A percentile compares a stretch with the other conserved stretches of the same genome.
phyloP scores from a whole-genome alignment of 345 rosid genomes.

The Gossypium bickii region DNA sequence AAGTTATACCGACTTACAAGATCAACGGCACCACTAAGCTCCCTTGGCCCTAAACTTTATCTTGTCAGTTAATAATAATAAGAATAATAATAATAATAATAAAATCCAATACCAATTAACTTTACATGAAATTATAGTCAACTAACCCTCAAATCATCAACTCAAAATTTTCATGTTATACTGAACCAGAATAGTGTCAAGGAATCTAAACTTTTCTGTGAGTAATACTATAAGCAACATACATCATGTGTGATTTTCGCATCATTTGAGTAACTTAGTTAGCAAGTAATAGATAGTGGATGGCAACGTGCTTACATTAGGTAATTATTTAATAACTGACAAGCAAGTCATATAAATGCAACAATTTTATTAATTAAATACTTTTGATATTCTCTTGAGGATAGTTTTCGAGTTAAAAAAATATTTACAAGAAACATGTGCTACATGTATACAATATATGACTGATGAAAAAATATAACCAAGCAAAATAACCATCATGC shows the following conservation, averaged over 20 bases:
- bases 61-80: background rate
- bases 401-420: background rate
- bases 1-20: slow-evolving; percentile 75
- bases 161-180: background rate
- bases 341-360: background rate
- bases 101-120: background rate
- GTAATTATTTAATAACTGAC: background rate
- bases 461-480: too few relatives aligned
- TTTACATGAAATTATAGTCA: background rate
- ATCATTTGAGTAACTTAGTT: background rate
- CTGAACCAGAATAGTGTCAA: too few relatives aligned
- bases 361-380: background rate
- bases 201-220: background rate
- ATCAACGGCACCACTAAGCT: slow-evolving; percentile 78
- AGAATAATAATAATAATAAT: background rate
- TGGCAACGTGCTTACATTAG: background rate
- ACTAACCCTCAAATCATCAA: background rate
- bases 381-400: background rate
- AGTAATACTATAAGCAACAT: too few relatives aligned
- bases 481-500: too few relatives aligned
- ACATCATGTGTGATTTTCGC: too few relatives aligned
- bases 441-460: too few relatives aligned
- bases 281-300: background rate
- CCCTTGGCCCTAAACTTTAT: slow-evolving; percentile 56
- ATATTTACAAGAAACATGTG: too few relatives aligned